A percentile compares a stretch with the other conserved stretches of the same genome.
Conservation (phyloP, 176 grass and related monocot genomes). For the Pontederia paniculata region DNA sequence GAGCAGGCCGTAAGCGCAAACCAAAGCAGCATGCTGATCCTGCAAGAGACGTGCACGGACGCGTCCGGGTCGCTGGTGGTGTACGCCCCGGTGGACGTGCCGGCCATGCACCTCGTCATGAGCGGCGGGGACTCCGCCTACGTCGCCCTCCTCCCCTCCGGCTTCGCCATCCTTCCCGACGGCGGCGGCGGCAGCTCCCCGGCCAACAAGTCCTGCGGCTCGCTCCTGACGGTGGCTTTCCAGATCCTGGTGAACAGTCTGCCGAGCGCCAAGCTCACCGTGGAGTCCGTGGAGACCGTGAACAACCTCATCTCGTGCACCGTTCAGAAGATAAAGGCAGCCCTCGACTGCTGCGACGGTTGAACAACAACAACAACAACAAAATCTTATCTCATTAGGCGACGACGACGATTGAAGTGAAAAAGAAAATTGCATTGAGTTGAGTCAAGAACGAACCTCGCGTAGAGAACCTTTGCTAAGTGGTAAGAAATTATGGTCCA, state of each 20-base stretch:
- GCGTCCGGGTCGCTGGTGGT: slow-evolving; percentile 63
- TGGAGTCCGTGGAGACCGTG: slow-evolving; percentile 67
- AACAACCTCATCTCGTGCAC: slow-evolving; percentile 73
- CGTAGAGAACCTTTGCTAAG: slow-evolving; percentile 62
- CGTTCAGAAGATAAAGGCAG: slow-evolving; percentile 66
- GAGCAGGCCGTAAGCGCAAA: slow-evolving; percentile 38
- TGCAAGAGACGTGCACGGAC: slow-evolving; percentile 75
- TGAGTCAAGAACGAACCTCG: slow-evolving; percentile 98
- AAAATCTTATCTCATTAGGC: too few species aligned
- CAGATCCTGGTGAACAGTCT: slow-evolving; percentile 81
- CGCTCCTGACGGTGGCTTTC: slow-evolving; percentile 77
- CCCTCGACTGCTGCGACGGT: slow-evolving; percentile 51
- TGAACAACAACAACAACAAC: too few species aligned
- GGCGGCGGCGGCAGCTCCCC: too few species aligned
- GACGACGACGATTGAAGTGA: background rate
- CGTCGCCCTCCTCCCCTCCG: slow-evolving; percentile 59
- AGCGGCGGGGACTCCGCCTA: slow-evolving; percentile 54
- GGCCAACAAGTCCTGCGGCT: slow-evolving; percentile 8
- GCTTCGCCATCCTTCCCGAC: slow-evolving; percentile 57
- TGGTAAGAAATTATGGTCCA: slow-evolving; percentile 30
- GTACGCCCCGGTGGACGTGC: slow-evolving; percentile 86
- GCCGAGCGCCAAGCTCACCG: slow-evolving; percentile 59
- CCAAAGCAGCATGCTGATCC: slow-evolving; percentile 75
- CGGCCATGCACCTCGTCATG: slow-evolving; percentile 77
- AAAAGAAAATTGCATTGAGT: background rate